Base-by-base conservation (phyloP, 257 asterid genomes). In the Paulownia fortunei region DNA sequence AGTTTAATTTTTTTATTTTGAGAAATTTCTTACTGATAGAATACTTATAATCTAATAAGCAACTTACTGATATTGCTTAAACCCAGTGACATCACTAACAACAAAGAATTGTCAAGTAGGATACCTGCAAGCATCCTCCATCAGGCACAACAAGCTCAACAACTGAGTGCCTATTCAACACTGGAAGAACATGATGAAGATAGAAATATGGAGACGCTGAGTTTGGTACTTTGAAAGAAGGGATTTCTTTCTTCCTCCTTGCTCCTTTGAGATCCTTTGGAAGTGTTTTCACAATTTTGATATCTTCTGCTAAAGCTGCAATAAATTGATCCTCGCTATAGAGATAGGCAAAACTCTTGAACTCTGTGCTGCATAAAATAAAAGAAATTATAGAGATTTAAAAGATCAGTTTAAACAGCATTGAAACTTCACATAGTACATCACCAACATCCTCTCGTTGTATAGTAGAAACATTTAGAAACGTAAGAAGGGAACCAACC, bases 81-180 rank as follows among this genome's bases (percentile, higher is more conserved):
- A 36, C 58, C 12, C 0, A 54, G 9, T 46, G 76, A 36, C 58
- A 59, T 49, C 32, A 54, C 11, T 8, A 55, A 51, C 0, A 8
- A 5, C 26, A 21, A 39, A 70, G 41, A 26, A 2, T 23, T 39
- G 51, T 47, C 18, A 7, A 12, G 68, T 42, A 51, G 2, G 5
- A 19, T 85, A 93, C 99, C 98, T 89, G 97, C 92, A 96, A 92
- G 84, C 97, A 94, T 80, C 99, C 98, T 32, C 99, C 99, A 62
- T 92, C 96, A n/a, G 96, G 86, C 46, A 92, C 86, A 69, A 93
- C 89, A 75, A 96, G 94, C 85, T 96, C 99, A 55, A 92, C 99
- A 70, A 93, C 97, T 0, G 93, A 91, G 91, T 95, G 97, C 82
- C 61, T 83, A 69, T 83, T 85, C 88, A 96, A 85, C 70, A 92